Evolutionary conservation across 345 rosid species (phyloP), one percentile per base, ranked within the genome.

Genomic region (Brassica rapa): DNA sequence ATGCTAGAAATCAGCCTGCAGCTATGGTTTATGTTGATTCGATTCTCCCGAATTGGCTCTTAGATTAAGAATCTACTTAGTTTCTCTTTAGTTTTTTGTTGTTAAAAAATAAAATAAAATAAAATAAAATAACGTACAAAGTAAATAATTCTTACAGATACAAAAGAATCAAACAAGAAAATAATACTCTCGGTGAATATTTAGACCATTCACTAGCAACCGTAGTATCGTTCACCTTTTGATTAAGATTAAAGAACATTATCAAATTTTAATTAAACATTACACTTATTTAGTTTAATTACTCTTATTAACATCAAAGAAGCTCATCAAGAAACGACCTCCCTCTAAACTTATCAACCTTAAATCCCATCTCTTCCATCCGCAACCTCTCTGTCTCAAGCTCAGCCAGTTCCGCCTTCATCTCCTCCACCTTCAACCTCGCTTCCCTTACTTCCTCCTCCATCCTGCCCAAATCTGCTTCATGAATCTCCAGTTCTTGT

Each of bases 311-410:
- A 49, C 62, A 66, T 86, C 77, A 89, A 66, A 92, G 79, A 59
- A 89, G 86, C 80, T 86, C 87, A 62, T 88, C 89, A 70, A 83
- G 83, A 77, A 83, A 67, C 2, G 89, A 59, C 63, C 83, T 87
- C 24, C 87, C 83, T 39, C 81, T 85, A 72, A 80, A 87, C 62
- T 83, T 88, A 8, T 86, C 88, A 46, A 82, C 67, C 62, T 82
- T 86, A 4, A 76, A 76, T 49, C 89, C 75, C 24, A 82, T 63
- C 46, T 84, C 78, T 49, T 77, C 84, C 72, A 84, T 49, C 68
- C 75, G 39, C 0, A 80, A 80, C 63, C 82, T 70, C 73, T 87
- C 88, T 11, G 71, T 66, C 84, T 89, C 91, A 0, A 89, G 84
- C 70, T 87, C 72, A 3, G 68, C 76, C 62, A 90, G 46, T 8